These are phyloP conservation scores for Malassezia sp. DNA, from an alignment of 1,284 basidiomycete species.

Conservation along the genomic window DNA sequence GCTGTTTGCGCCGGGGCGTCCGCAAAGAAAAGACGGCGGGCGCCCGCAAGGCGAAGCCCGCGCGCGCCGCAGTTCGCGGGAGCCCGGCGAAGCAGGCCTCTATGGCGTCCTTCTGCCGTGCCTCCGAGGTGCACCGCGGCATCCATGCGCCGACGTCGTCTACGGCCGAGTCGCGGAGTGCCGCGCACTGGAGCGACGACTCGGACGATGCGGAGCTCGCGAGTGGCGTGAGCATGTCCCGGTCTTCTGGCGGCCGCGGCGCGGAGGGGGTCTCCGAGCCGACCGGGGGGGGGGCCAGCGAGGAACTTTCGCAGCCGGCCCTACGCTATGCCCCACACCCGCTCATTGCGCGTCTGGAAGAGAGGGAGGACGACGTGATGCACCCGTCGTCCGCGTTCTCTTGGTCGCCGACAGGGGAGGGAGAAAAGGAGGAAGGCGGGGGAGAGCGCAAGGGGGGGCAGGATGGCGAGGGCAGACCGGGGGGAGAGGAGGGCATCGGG, in stretches of 20 bases:
- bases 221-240: slow-evolving; percentile 5
- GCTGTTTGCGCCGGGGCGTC: slow-evolving; percentile 7
- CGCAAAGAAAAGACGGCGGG: slow-evolving; percentile 21
- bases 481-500: too few species aligned
- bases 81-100: slow-evolving; percentile 30
- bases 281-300: too few species aligned
- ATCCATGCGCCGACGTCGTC: slow-evolving; percentile 9
- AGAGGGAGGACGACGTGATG: too few species aligned
- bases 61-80: slow-evolving; percentile 18
- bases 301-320: too few species aligned
- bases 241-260: slow-evolving; percentile 1
- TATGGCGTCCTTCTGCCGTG: slow-evolving; percentile 31
- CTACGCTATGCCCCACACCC: too few species aligned
- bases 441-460: too few species aligned
- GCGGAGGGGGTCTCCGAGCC: too few species aligned
- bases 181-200: slow-evolving; percentile 10
- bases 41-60: slow-evolving; percentile 15
- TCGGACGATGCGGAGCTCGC: slow-evolving; percentile 21
- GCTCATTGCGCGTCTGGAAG: too few species aligned
- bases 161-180: slow-evolving; percentile 6
- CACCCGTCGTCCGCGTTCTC: too few species aligned
- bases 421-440: too few species aligned
- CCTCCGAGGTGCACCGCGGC: slow-evolving; percentile 23
- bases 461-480: too few species aligned
- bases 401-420: too few species aligned